Evolutionary conservation across 2,329 filamentous ascomycete genomes (phyloP).

Genomic region (Cladosporium sp.): DNA sequence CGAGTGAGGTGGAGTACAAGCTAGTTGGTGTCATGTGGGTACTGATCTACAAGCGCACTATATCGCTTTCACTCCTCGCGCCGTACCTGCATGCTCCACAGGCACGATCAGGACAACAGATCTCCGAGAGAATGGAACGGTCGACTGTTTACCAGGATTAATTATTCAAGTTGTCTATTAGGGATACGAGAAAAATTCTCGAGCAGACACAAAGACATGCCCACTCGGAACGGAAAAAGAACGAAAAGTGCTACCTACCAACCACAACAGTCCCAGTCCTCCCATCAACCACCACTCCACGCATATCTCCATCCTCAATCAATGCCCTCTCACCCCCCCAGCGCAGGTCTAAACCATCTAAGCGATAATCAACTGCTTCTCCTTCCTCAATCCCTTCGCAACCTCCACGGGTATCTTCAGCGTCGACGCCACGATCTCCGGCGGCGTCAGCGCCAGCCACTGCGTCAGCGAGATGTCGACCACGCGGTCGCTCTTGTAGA

Average conservation of each 20-base stretch:
- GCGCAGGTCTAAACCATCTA: not conserved
- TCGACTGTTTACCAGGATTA: no score
- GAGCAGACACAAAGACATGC: not conserved
- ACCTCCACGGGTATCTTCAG: constrained; percentile 10
- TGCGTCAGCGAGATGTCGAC: constrained; percentile 68
- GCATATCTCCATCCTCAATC: not conserved
- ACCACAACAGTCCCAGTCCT: no score
- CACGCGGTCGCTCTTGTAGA: constrained; percentile 68
- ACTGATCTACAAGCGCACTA: not conserved
- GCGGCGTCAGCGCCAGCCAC: constrained; percentile 69
- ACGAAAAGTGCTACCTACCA: not conserved
- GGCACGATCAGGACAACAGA: no score
- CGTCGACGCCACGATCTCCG: constrained; percentile 54
- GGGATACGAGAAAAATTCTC: not conserved
- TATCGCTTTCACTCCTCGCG: not conserved
- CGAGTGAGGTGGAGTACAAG: not conserved
- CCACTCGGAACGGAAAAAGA: no score
- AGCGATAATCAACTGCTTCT: constrained; percentile 22
- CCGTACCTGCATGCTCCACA: not conserved
- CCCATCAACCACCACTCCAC: not conserved
- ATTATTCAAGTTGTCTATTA: not conserved
- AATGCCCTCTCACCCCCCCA: not conserved
- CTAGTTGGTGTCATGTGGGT: not conserved
- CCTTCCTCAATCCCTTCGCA: constrained; percentile 11
- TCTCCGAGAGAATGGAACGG: no score